Evolutionary conservation across 73 alveolate genomes (phyloP), one percentile per base, ranked within the genome.

Genomic region (Paramecium caudatum): DNA sequence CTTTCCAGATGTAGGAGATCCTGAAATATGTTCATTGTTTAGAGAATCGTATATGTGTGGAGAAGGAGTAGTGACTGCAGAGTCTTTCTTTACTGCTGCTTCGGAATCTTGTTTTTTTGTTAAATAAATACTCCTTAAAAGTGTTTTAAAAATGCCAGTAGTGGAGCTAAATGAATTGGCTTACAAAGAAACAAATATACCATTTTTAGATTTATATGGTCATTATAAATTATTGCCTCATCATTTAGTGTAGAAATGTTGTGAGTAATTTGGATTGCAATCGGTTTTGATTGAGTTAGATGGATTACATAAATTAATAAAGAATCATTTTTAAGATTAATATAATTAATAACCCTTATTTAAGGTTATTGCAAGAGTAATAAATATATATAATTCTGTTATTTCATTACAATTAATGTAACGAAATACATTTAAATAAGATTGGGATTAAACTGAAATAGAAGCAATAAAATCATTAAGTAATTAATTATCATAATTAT

Each of bases 51-150:
- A 63, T 62, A 62, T 78, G 70, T 27, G 74, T 36, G 91, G 91
- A 12, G 74, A 82, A 17, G 91, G 91, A 17, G 36, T 39, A 30
- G 91, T 82, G 36, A 82, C 91, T n/a, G 91, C 81, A 48, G 91
- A 82, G 34, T 82, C 81, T 10, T 82, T 82, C 25, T 82, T 49
- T 55, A 82, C 91, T 15, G 47, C 81, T 45, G 91, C 91, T n/a
- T 41, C 74, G 30, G 91, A 82, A 16, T 33, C 82, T 1, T 21
- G 83, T 8, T 82, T 82, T 68, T 82, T 82, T 82, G 37, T 82
- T 46, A 82, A 25, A 49, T 50, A 82, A 34, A 21, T 82, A 0
- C 19, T 33, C 36, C 37, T 82, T 17, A 82, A 82, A 25, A 48
- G 69, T 13, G 48, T 34, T 4, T 33, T 49, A 1, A 49, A 82